Evolutionary conservation across 179 eudicot species (phyloP), one percentile per base, ranked within the genome.

Genomic region (Sideroxylon spinosum): DNA sequence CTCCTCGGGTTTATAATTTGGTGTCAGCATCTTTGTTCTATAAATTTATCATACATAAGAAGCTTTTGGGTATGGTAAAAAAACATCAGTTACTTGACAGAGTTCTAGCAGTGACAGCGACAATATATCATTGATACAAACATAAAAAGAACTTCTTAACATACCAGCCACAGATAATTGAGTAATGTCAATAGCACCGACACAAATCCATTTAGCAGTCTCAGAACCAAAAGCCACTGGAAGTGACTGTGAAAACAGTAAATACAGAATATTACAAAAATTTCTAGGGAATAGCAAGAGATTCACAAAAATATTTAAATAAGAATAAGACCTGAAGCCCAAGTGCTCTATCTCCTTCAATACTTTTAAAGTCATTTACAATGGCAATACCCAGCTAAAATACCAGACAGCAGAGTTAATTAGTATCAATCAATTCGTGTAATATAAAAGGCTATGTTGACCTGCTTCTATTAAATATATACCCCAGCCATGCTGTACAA

Each of bases 401-500:
- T 7, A 73, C 28, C 66, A 66, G 46, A 80, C 13, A 56, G 71
- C 63, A 82, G 71, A 79, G 59, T 59, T n/a, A 62, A 49, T 70
- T 49, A 60, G 53, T 22, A 28, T 57, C 52, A 59, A 74, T 12
- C 25, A n/a, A 61, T 69, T 60, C 62, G 62, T 56, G 28, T 26
- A 77, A 76, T 37, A 19, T 63, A 57, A 79, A 12, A 75, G 75
- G 75, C 23, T 67, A 48, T 8, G 37, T 12, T 7, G 71, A 68
- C 16, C 16, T 28, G 61, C 68, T 55, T 75, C 77, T 44, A 60
- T 61, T 73, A 68, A 29, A 73, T 70, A 69, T 86, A 78, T 86
- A 95, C 99, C 90, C 99, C 99, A 65, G 99, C 99, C 76, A 88
- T 80, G 82, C 99, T 95, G 80, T 95, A 95, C 83, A 95, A 83